phyloP scores from a whole-genome alignment of 75 land plant species.

The Cupressus sempervirens region DNA sequence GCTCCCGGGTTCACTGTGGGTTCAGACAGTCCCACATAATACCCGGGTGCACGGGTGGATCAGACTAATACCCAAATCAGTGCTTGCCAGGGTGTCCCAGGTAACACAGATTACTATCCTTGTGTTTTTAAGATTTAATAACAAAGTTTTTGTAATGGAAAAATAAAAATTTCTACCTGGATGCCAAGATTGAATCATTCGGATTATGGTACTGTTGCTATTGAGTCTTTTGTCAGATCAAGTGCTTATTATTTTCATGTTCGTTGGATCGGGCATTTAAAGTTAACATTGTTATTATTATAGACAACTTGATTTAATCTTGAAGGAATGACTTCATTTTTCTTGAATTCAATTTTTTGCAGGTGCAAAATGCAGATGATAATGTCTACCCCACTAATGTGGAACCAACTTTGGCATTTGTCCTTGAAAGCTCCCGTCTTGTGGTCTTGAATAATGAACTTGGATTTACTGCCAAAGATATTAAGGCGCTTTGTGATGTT shows the following conservation, averaged over 20 bases:
- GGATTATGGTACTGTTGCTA: conserved; percentile 7
- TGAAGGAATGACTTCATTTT: conserved; percentile 2
- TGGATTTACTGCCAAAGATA: conserved; percentile 79
- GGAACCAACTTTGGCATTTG: conserved; percentile 68
- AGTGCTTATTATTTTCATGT: background rate
- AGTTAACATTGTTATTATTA: background rate
- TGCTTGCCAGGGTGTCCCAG: no score
- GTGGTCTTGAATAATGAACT: conserved; percentile 83
- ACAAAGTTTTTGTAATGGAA: background rate
- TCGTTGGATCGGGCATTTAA: background rate
- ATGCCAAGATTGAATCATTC: background rate
- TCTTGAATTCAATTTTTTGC: conserved; percentile 12
- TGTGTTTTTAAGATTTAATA: background rate
- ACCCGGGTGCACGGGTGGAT: no score
- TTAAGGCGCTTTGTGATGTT: conserved; percentile 94
- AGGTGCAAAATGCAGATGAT: conserved; percentile 99
- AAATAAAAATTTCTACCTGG: background rate
- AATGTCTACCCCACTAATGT: conserved; percentile 57
- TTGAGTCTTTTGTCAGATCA: background rate
- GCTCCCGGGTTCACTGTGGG: no score
- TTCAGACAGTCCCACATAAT: no score
- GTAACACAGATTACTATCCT: background rate
- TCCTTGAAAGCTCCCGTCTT: conserved; percentile 57
- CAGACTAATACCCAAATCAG: no score
- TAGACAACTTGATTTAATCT: background rate